A percentile compares a stretch with the other conserved stretches of the same genome.
phyloP scores from a whole-genome alignment of 2,329 filamentous ascomycete genomes.

The Exophiala alcalophila region DNA sequence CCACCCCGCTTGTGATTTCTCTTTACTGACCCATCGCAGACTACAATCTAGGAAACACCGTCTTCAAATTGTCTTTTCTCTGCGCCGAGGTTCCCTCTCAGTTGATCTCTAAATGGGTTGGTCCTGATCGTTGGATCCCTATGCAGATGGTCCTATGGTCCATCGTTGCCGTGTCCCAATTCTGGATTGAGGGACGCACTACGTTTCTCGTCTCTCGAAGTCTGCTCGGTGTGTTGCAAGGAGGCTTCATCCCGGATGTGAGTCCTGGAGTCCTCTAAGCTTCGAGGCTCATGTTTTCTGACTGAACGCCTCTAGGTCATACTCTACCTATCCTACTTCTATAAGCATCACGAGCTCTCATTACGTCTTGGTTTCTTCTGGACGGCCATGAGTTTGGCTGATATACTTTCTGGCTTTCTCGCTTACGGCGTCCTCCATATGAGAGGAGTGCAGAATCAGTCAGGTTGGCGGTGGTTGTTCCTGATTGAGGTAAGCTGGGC shows the following conservation, averaged over 20 bases:
- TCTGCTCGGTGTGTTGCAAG: conserved; percentile 45
- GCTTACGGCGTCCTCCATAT: conserved; percentile 41
- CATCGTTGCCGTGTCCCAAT: conserved; percentile 41
- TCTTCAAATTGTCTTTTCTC: conserved; percentile 54
- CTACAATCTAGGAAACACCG: conserved; percentile 49
- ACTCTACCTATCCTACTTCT: conserved; percentile 67
- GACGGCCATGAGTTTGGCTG: conserved; percentile 46
- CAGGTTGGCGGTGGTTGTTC: conserved; percentile 43
- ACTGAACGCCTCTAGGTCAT: conserved; percentile 6
- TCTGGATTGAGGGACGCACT: conserved; percentile 44
- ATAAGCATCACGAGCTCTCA: conserved; percentile 49
- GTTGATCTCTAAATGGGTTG: conserved; percentile 54
- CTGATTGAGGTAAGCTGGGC: conserved; percentile 33
- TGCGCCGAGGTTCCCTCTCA: conserved; percentile 57
- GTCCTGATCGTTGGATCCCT: conserved; percentile 55
- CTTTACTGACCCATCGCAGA: conserved; percentile 30
- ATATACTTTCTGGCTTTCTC: conserved; percentile 43
- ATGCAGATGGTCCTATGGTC: conserved; percentile 46
- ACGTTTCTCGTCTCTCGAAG: conserved; percentile 40
- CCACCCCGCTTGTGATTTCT: too few relatives aligned
- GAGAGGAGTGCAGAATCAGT: conserved; percentile 32
- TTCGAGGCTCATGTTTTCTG: too few relatives aligned
- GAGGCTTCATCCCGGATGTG: conserved; percentile 45
- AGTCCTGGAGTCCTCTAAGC: too few relatives aligned
- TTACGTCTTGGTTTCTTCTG: conserved; percentile 60